Percentiles rank a stretch among this genome's conserved stretches.
These are phyloP conservation scores for Stramenopiles sp. DNA, from an alignment of 352 stramenopile species.

Conservation along the genomic window DNA sequence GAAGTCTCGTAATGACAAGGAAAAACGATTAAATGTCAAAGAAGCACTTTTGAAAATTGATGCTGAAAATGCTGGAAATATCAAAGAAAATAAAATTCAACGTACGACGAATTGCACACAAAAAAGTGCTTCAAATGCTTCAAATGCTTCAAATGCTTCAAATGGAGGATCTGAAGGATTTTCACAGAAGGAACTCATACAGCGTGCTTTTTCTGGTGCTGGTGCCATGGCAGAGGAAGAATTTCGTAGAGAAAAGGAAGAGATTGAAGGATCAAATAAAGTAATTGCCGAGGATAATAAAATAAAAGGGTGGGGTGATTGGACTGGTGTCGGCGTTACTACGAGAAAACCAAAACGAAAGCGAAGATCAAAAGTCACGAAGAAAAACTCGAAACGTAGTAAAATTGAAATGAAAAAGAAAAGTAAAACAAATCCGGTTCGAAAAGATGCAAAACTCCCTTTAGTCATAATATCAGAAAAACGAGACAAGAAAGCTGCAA, in stretches of 20 bases:
- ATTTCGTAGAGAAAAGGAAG: slow-evolving; percentile 12
- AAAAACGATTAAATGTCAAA: background rate
- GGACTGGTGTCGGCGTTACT: slow-evolving; percentile 9
- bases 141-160: slow-evolving; percentile 2
- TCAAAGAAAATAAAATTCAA: slow-evolving; percentile 7
- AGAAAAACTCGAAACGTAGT: slow-evolving; percentile 4
- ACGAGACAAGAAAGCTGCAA: slow-evolving; percentile 16
- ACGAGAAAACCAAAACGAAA: background rate
- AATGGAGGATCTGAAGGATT: too few relatives aligned
- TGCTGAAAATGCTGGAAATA: background rate
- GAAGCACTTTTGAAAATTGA: background rate
- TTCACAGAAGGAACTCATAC: slow-evolving; percentile 65
- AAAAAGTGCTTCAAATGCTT: too few relatives aligned
- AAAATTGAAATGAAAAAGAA: background rate
- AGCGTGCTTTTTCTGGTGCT: slow-evolving; percentile 64
- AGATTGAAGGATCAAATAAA: slow-evolving; percentile 15
- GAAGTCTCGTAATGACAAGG: too few relatives aligned
- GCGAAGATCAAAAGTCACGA: slow-evolving; percentile 5
- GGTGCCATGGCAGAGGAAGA: slow-evolving; percentile 30
- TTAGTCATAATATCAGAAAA: slow-evolving; percentile 25
- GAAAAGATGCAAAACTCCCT: slow-evolving; percentile 3
- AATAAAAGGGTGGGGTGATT: slow-evolving; percentile 39
- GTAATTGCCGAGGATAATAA: slow-evolving; percentile 42
- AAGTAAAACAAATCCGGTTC: too few relatives aligned
- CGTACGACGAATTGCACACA: background rate